These are phyloP conservation scores for Trichosporon sp. DNA, from an alignment of 1,284 basidiomycete species.

Conservation along the genomic window DNA sequence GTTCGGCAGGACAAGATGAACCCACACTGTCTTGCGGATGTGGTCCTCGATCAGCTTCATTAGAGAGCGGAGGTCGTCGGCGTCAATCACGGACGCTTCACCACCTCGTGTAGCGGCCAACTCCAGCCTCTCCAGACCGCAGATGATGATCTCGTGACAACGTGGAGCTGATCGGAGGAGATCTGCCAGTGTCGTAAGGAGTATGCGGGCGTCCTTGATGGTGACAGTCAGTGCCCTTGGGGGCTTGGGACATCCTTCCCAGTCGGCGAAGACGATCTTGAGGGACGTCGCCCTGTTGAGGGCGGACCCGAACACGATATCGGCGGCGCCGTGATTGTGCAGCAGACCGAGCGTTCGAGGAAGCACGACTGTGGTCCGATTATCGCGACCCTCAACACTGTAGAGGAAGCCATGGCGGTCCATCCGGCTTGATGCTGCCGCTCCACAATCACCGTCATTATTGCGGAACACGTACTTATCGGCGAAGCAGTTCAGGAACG, in stretches of 20 bases:
- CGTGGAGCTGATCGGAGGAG: neutral
- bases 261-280: slow-evolving; percentile 14
- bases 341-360: neutral
- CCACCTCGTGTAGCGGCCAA: neutral
- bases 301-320: neutral
- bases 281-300: neutral
- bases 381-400: neutral
- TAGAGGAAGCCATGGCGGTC: slow-evolving; percentile 8
- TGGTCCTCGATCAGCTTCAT: slow-evolving; percentile 2
- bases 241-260: neutral
- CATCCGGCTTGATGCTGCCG: neutral
- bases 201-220: neutral
- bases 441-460: slow-evolving; percentile 4
- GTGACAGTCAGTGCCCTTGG: slow-evolving; percentile 6
- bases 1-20: neutral
- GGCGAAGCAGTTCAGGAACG: neutral
- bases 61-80: neutral
- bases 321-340: neutral
- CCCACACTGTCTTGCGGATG: neutral
- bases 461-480: slow-evolving; percentile 25
- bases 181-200: neutral
- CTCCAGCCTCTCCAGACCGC: slow-evolving; percentile 9
- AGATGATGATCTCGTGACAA: neutral
- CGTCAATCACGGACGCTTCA: neutral
- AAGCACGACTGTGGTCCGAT: neutral